Evolutionary conservation across 2,329 filamentous ascomycete genomes (phyloP).

Genomic region (Aspergillus felis): DNA sequence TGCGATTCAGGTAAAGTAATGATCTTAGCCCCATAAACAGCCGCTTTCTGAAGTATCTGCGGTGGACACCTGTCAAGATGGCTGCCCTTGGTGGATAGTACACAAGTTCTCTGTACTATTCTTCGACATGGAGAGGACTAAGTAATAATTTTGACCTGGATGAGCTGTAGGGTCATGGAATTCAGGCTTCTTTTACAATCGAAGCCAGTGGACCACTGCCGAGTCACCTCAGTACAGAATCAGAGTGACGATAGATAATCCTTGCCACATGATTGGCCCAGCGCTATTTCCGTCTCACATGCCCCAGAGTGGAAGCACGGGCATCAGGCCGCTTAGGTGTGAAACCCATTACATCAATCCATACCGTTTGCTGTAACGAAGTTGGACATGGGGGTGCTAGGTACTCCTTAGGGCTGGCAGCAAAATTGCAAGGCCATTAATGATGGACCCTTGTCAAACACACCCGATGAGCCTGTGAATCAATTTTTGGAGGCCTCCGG

Average conservation of each 20-base stretch:
- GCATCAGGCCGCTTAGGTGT: not conserved
- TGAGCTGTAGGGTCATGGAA: not conserved
- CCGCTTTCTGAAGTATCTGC: not conserved
- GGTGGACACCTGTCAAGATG: not conserved
- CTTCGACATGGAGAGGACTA: not conserved
- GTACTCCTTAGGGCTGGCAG: not conserved
- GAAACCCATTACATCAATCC: not conserved
- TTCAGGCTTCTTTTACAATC: not conserved
- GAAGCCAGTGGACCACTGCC: not conserved
- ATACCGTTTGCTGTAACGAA: not conserved
- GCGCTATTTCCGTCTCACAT: not conserved
- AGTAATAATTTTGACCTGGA: not conserved
- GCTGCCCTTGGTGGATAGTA: not conserved
- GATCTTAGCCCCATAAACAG: not conserved
- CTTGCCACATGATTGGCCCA: not conserved
- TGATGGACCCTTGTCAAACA: not conserved
- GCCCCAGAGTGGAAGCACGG: not conserved
- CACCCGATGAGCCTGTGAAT: not conserved
- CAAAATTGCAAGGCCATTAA: not conserved
- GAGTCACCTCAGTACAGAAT: not conserved
- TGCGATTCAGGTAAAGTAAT: constrained; percentile 19
- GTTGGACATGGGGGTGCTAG: not conserved
- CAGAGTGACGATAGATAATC: not conserved
- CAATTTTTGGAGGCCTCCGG: not conserved
- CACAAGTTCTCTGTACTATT: not conserved